Evolutionary conservation across 2,329 filamentous ascomycete genomes (phyloP), one percentile per base, ranked within the genome.

Genomic region (Microcyclosporella mali): DNA sequence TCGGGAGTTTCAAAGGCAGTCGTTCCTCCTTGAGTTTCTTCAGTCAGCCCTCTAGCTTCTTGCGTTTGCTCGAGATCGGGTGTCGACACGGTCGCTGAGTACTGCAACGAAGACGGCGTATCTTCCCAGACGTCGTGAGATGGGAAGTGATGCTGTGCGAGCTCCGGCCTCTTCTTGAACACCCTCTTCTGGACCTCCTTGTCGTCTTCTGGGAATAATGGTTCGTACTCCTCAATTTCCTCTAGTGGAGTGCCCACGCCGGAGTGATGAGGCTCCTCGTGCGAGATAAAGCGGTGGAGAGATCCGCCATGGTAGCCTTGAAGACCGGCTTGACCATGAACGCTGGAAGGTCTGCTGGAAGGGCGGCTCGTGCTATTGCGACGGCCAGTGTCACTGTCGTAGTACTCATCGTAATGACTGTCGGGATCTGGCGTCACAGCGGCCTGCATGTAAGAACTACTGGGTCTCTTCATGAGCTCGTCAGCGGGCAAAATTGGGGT

Each of bases 61-160:
- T 69, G 52, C 61, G 66, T 60, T 31, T 66, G 59, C 59, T 69
- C 62, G 49, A 68, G 58, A 46, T 75, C 72, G 1, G 88, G 88
- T 0, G 87, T 92, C 2, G 84, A 86, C 6, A 97, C 90, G 46
- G 86, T 88, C 2, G 89, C 82, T 27, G 76, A 70, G 37, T 79
- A 80, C 58, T 92, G 81, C 40, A 87, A 73, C 66, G 88, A 95
- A 59, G 82, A 84, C 3, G 94, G 92, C 0, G 88, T 84, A 63
- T 98, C 94, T 69, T 98, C 92, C 92, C 92, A 98, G 31, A 97
- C 79, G 62, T 98, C 92, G 40, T 89, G 85, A 64, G 89, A 95
- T 1, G 92, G 92, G 66, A 98, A 98, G 49, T 84, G 83, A 50
- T 73, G 70, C 32, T 51, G 50, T 38, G 68, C 67, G 45, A 72